phyloP scores from a whole-genome alignment of 176 grass and related monocot genomes.

The Phragmites australis region DNA sequence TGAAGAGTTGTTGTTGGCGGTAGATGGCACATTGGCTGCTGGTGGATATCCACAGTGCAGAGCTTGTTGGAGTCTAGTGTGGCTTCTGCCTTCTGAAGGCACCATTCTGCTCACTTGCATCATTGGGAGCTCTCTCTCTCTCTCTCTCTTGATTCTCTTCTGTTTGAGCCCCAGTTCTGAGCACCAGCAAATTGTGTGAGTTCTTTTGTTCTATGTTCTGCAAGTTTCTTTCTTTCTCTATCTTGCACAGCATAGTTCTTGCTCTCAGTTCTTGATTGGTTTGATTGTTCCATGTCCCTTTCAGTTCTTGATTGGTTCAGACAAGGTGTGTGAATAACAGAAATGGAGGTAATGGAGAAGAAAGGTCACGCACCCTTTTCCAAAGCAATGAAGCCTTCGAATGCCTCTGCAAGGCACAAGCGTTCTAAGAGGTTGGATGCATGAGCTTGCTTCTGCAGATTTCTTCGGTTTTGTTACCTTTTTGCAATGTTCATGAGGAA shows the following conservation, averaged over 20 bases:
- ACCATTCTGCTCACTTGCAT: slow-evolving; percentile 49
- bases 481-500: background rate
- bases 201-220: slow-evolving; percentile 9
- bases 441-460: slow-evolving; percentile 20
- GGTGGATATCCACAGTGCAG: slow-evolving; percentile 33
- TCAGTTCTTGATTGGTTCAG: slow-evolving; percentile 38
- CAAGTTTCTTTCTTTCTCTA: background rate
- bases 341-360: slow-evolving; percentile 47
- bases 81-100: slow-evolving; percentile 35
- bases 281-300: slow-evolving; percentile 7
- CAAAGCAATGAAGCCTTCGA: slow-evolving; percentile 46
- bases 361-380: slow-evolving; percentile 41
- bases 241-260: slow-evolving; percentile 13
- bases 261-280: background rate
- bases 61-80: slow-evolving; percentile 44
- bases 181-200: slow-evolving; percentile 46
- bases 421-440: slow-evolving; percentile 66
- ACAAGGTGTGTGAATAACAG: slow-evolving; percentile 35
- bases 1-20: slow-evolving; percentile 24
- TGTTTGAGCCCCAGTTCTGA: slow-evolving; percentile 22
- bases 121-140: slow-evolving; percentile 32
- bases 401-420: slow-evolving; percentile 43
- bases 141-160: background rate
- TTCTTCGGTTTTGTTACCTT: background rate
- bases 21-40: slow-evolving; percentile 30